Conservation (phyloP, 345 rosid genomes). For the Gossypium longicalyx region DNA sequence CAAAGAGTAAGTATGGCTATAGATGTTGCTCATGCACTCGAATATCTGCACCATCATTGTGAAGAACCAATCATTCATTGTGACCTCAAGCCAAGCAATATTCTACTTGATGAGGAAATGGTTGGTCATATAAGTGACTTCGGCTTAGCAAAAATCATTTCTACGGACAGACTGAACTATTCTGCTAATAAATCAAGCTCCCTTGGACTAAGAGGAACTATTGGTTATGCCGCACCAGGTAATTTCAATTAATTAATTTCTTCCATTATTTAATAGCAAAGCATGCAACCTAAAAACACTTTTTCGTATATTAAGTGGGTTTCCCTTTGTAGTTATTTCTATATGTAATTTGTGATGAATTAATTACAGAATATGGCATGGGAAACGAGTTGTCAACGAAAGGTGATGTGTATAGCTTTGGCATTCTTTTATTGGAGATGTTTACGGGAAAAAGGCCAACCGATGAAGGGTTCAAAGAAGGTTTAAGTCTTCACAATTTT, state of each 20-base stretch:
- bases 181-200: neutral
- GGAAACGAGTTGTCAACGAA: neutral
- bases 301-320: neutral
- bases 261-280: neutral
- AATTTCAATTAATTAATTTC: conserved; percentile 3
- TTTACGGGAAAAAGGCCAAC: neutral
- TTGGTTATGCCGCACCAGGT: conserved; percentile 31
- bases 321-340: neutral
- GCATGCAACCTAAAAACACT: no score
- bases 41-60: conserved; percentile 22
- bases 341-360: neutral
- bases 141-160: conserved; percentile 3
- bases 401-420: neutral
- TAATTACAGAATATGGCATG: neutral
- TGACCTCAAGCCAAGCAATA: conserved; percentile 23
- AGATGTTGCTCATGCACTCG: conserved; percentile 19
- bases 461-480: neutral
- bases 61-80: conserved; percentile 19
- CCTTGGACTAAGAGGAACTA: conserved; percentile 17
- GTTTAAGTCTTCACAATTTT: neutral
- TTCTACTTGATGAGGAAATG: conserved; percentile 14
- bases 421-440: neutral
- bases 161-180: neutral
- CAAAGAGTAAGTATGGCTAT: neutral
- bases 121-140: conserved; percentile 14